A percentile compares a stretch with the other conserved stretches of the same genome.
phyloP scores from a whole-genome alignment of 2,329 filamentous ascomycete species.

The Colletotrichum navitas region DNA sequence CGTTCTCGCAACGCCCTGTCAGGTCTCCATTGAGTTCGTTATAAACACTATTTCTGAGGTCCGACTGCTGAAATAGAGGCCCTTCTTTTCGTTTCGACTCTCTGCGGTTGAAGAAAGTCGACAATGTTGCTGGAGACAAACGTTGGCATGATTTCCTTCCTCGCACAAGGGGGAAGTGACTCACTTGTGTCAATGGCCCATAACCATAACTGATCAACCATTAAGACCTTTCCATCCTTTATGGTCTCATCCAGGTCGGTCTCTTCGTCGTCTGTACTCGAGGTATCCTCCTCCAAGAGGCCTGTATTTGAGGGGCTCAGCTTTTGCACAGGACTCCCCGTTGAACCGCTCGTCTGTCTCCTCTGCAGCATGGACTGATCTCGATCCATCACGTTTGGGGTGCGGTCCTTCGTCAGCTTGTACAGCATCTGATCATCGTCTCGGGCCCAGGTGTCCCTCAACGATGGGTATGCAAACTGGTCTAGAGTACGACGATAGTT shows the following conservation, averaged over 20 bases:
- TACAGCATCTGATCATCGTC: conserved; percentile 78
- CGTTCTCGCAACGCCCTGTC: conserved; percentile 71
- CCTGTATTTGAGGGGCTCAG: conserved; percentile 36
- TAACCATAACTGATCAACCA: conserved; percentile 76
- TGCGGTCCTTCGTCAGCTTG: conserved; percentile 69
- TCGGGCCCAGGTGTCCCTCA: conserved; percentile 69
- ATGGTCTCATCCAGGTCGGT: conserved; percentile 54
- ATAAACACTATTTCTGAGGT: conserved; percentile 73
- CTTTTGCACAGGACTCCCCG: conserved; percentile 27
- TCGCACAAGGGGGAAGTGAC: conserved; percentile 37
- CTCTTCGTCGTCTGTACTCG: conserved; percentile 50
- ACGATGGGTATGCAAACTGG: conserved; percentile 72
- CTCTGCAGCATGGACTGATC: conserved; percentile 37
- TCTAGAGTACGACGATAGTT: conserved; percentile 73
- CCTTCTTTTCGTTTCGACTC: conserved; percentile 68
- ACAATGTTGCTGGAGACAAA: conserved; percentile 57
- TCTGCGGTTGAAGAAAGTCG: conserved; percentile 68
- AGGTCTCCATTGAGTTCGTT: conserved; percentile 75
- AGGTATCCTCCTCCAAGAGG: conserved; percentile 35
- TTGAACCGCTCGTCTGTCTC: conserved; percentile 38
- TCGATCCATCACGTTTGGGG: conserved; percentile 39
- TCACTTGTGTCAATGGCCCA: conserved; percentile 68
- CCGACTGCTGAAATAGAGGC: conserved; percentile 69
- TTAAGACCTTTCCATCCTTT: conserved; percentile 70
- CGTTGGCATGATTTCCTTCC: conserved; percentile 19